phyloP scores from a whole-genome alignment of 169 alveolate species.

The Eimeria sp. region DNA sequence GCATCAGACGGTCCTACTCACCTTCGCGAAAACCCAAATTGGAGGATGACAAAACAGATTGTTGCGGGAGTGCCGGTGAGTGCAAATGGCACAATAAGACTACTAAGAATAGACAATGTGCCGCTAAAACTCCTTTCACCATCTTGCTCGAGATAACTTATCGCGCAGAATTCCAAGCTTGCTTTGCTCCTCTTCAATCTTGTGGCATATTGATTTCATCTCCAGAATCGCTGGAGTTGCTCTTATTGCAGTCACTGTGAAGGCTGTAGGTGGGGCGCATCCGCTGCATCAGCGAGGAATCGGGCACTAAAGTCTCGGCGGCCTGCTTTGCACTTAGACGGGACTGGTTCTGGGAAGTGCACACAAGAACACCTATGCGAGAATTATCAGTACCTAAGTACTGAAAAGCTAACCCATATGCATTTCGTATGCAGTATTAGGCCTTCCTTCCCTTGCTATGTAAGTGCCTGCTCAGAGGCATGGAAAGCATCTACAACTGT shows the following conservation, averaged over 20 bases:
- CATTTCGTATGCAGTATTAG: not conserved
- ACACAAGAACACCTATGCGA: not conserved
- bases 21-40: not conserved
- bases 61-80: not conserved
- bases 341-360: conserved; percentile 56
- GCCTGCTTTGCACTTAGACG: conserved; percentile 52
- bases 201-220: not conserved
- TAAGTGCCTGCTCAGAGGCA: not conserved
- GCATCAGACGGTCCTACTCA: not conserved
- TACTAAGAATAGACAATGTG: not conserved
- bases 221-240: not conserved
- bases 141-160: not conserved
- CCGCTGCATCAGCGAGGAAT: conserved; percentile 18
- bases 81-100: not conserved
- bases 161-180: not conserved
- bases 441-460: not conserved
- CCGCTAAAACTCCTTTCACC: not conserved
- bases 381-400: not conserved
- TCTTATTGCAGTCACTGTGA: not conserved
- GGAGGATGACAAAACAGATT: not conserved
- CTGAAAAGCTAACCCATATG: not conserved
- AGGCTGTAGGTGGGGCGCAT: conserved; percentile 44
- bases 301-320: conserved; percentile 70
- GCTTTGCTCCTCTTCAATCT: not conserved
- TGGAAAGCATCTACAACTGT: not conserved